Percentiles rank a stretch among this genome's conserved stretches.
Conservation (phyloP, 192 early-diverging fungal species). For the Lobosporangium transversale region DNA sequence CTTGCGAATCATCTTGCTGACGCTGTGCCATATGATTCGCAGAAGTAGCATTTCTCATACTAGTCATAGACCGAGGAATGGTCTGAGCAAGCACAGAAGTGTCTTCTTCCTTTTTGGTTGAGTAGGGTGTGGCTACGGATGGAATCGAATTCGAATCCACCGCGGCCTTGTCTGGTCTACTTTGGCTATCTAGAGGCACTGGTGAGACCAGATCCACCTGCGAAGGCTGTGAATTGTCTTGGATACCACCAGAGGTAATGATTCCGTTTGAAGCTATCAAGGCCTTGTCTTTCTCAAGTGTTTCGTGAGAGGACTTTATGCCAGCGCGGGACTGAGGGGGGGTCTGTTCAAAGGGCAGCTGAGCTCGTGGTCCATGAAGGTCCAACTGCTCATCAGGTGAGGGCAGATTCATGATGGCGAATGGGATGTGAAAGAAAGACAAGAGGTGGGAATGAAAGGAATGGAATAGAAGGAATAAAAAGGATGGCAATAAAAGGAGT, state of each 20-base stretch:
- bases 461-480: not conserved
- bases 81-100: not conserved
- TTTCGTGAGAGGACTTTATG: constrained; percentile 35
- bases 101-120: not conserved
- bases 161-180: not conserved
- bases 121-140: not conserved
- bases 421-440: not conserved
- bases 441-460: not conserved
- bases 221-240: not conserved
- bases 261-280: constrained; percentile 33
- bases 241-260: constrained; percentile 28
- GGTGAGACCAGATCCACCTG: constrained; percentile 18
- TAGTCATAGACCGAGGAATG: not conserved
- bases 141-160: constrained; percentile 1
- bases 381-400: constrained; percentile 46
- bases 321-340: constrained; percentile 36
- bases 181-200: not conserved
- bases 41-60: too few species aligned
- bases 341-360: constrained; percentile 43
- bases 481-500: not conserved
- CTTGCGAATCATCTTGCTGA: not conserved
- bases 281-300: constrained; percentile 24
- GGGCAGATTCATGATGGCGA: constrained; percentile 39
- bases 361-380: constrained; percentile 34
- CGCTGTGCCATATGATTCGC: not conserved